A percentile compares a stretch with the other conserved stretches of the same genome.
Conservation (phyloP, 2,329 filamentous ascomycete genomes). For the Arthrobotrys megalospora region DNA sequence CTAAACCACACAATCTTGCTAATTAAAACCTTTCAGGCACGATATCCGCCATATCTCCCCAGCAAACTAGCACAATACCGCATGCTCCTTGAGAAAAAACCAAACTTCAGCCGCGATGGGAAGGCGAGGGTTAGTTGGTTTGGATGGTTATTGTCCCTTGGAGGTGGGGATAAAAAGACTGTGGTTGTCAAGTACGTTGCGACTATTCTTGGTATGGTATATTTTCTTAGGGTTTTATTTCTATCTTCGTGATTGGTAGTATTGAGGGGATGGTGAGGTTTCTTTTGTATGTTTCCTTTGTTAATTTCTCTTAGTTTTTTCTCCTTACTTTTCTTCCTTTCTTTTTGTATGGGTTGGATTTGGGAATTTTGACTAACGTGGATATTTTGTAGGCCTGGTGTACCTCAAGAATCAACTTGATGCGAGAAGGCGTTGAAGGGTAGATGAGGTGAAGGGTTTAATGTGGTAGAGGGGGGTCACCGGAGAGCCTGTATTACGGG, state of each 20-base stretch:
- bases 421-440: slow-evolving; percentile 31
- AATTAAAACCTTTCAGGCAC: slow-evolving; percentile 62
- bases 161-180: slow-evolving; percentile 55
- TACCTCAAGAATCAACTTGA: slow-evolving; percentile 59
- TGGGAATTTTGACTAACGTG: slow-evolving; percentile 6
- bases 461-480: neutral
- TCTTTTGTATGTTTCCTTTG: neutral
- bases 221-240: slow-evolving; percentile 16
- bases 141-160: slow-evolving; percentile 57
- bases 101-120: slow-evolving; percentile 77
- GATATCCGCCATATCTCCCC: slow-evolving; percentile 76
- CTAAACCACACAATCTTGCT: slow-evolving; percentile 68
- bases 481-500: neutral
- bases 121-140: slow-evolving; percentile 65
- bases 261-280: neutral
- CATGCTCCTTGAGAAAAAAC: slow-evolving; percentile 69
- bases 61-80: slow-evolving; percentile 68
- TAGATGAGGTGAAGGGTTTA: neutral
- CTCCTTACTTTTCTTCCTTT: neutral
- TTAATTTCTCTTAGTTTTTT: neutral
- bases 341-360: neutral
- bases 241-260: neutral
- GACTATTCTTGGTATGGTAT: slow-evolving; percentile 55
- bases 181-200: slow-evolving; percentile 61
- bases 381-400: slow-evolving; percentile 33